phyloP scores from a whole-genome alignment of 2,329 filamentous ascomycete genomes.

The Verticillium nonalfalfae region DNA sequence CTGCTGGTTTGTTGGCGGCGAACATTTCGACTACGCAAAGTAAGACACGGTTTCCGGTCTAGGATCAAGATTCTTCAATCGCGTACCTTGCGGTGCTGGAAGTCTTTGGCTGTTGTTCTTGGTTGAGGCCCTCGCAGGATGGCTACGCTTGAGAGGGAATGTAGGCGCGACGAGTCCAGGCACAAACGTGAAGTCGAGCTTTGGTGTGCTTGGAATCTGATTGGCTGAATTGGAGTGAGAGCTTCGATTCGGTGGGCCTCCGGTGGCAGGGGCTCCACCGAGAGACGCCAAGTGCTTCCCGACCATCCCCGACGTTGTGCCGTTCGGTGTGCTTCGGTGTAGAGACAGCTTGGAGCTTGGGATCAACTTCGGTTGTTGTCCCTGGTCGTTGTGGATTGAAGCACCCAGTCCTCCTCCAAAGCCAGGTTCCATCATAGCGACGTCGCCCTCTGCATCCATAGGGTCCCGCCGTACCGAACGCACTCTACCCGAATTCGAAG shows the following conservation, averaged over 20 bases:
- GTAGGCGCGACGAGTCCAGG: background rate
- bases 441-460: background rate
- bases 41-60: background rate
- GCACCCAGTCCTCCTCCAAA: background rate
- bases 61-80: background rate
- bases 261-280: background rate
- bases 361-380: background rate
- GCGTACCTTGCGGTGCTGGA: background rate
- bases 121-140: background rate
- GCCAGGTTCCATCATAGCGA: background rate
- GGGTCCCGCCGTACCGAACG: background rate
- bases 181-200: background rate
- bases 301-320: background rate
- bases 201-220: background rate
- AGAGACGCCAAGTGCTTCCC: background rate
- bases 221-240: background rate
- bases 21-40: background rate
- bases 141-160: background rate
- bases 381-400: background rate
- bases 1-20: background rate
- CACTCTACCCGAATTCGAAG: background rate
- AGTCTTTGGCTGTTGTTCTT: background rate
- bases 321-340: background rate
- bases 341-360: background rate
- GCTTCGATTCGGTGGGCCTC: background rate